phyloP scores from a whole-genome alignment of 176 grass and related monocot genomes.

The Juncus inflexus region DNA sequence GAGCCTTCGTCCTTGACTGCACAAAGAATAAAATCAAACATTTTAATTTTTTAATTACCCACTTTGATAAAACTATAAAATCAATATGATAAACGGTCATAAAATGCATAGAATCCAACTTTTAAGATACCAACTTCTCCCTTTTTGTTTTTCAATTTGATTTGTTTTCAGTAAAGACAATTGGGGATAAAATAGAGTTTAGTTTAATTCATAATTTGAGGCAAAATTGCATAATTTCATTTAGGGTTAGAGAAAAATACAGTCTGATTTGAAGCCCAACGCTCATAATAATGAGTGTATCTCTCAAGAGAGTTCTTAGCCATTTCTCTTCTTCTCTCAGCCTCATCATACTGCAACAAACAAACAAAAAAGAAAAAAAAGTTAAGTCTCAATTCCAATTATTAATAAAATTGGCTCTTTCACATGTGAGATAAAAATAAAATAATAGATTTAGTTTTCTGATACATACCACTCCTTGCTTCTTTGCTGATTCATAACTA shows the following conservation, averaged over 20 bases:
- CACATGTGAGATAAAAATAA: slow-evolving; percentile 1
- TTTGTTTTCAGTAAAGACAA: neutral
- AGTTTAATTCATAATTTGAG: slow-evolving; percentile 1
- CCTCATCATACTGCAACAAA: slow-evolving; percentile 63
- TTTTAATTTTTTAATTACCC: slow-evolving; percentile 22
- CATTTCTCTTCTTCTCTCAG: slow-evolving; percentile 90
- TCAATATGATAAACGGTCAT: slow-evolving; percentile 7
- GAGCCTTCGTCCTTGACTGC: slow-evolving; percentile 92
- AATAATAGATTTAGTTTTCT: neutral
- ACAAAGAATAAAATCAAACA: slow-evolving; percentile 17
- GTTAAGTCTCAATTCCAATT: neutral
- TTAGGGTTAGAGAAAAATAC: slow-evolving; percentile 38
- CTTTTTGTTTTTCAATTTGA: slow-evolving; percentile 2
- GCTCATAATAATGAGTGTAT: slow-evolving; percentile 98
- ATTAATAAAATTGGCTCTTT: slow-evolving; percentile 9
- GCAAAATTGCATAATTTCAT: slow-evolving; percentile 18
- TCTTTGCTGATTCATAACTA: slow-evolving; percentile 84
- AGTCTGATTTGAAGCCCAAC: slow-evolving; percentile 90
- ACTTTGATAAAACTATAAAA: slow-evolving; percentile 11
- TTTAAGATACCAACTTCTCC: neutral
- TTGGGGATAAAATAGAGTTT: slow-evolving; percentile 33
- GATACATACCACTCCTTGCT: slow-evolving; percentile 67
- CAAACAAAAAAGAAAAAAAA: slow-evolving; percentile 8
- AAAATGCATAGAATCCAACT: neutral
- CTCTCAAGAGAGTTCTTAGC: slow-evolving; percentile 94